Conservation (phyloP, 805 yeast species). For the Cyberlindnera galapagoensis region DNA sequence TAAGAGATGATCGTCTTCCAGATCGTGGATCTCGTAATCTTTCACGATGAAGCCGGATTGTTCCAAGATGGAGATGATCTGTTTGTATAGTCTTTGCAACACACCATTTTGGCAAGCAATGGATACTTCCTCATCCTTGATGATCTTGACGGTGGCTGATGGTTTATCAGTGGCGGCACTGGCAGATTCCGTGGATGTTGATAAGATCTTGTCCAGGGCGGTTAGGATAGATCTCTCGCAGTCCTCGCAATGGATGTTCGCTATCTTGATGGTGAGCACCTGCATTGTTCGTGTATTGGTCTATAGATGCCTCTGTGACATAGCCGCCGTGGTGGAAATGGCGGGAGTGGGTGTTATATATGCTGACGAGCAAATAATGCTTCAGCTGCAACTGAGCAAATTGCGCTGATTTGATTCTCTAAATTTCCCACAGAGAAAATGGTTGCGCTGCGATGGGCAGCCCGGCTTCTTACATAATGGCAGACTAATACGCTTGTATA, state of each 20-base stretch:
- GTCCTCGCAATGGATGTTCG: constrained; percentile 8
- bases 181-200: background rate
- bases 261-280: constrained; percentile 1
- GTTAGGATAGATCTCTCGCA: constrained; percentile 3
- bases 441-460: too few species aligned
- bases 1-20: constrained; percentile 15
- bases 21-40: constrained; percentile 23
- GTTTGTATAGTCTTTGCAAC: constrained; percentile 4
- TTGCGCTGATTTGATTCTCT: too few species aligned
- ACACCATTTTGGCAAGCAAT: constrained; percentile 6
- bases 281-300: constrained; percentile 4
- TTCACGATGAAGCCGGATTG: constrained; percentile 17
- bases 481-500: too few species aligned
- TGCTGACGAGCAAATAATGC: too few species aligned
- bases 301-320: too few species aligned
- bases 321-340: too few species aligned
- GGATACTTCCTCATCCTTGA: constrained; percentile 12
- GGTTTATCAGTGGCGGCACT: constrained; percentile 1
- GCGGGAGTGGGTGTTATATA: too few species aligned
- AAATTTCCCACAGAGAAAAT: too few species aligned
- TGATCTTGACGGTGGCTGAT: constrained; percentile 9
- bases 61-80: constrained; percentile 5
- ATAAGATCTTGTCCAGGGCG: background rate
- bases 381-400: too few species aligned
- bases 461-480: too few species aligned